phyloP scores from a whole-genome alignment of 768 basidiomycete species.

The Udeniomyces megalosporus region DNA sequence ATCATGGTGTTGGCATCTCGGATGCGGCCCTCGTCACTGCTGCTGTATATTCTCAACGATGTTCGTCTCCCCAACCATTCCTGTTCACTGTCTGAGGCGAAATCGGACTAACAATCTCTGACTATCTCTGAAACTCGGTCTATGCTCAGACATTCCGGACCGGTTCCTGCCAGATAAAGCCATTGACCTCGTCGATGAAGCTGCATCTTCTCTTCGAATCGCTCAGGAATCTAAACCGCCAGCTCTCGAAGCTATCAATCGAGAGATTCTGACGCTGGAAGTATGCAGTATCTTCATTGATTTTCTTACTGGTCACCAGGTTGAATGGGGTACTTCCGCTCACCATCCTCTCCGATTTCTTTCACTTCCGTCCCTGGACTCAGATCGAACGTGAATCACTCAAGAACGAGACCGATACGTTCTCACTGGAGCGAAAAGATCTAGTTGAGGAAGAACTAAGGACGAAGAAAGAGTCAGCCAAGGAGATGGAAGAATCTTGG shows the following conservation, averaged over 20 bases:
- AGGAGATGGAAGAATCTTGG: constrained; percentile 50
- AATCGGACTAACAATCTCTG: background rate
- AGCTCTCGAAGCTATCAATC: constrained; percentile 60
- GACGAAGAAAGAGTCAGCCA: constrained; percentile 47
- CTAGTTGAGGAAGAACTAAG: constrained; percentile 51
- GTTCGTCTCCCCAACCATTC: background rate
- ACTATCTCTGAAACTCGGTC: no score
- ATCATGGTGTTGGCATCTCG: constrained; percentile 83
- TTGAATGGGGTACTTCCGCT: no score
- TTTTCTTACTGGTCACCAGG: background rate
- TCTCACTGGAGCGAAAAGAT: constrained; percentile 54
- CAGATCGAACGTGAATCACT: constrained; percentile 70
- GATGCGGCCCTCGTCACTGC: constrained; percentile 80
- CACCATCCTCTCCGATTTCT: no score
- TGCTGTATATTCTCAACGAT: constrained; percentile 48
- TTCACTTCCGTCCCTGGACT: background rate
- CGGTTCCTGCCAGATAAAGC: constrained; percentile 81
- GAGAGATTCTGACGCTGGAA: constrained; percentile 69
- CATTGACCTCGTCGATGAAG: constrained; percentile 72
- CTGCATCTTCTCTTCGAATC: constrained; percentile 66
- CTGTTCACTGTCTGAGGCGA: background rate
- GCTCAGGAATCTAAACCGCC: constrained; percentile 82
- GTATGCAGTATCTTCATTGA: background rate
- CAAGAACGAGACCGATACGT: constrained; percentile 72
- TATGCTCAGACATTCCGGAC: constrained; percentile 58